Evolutionary conservation across 768 basidiomycete species (phyloP), one percentile per base, ranked within the genome.

Genomic region (Lactarius quietus): DNA sequence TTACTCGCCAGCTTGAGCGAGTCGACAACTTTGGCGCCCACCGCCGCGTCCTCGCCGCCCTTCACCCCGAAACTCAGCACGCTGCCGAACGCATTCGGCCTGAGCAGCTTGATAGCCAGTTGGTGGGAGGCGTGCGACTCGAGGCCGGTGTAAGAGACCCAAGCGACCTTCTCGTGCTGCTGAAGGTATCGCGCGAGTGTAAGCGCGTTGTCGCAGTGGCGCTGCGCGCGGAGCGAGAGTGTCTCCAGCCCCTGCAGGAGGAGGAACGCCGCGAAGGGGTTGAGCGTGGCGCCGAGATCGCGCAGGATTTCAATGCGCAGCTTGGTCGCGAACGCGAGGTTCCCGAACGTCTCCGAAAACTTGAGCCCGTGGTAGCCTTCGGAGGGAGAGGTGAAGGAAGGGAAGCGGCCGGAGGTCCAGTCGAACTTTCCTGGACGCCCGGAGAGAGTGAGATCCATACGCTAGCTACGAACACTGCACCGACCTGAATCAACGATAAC

Each of bases 71-170:
- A 93, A 75, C 82, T 89, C 57, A 94, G 75, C 69, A 94, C 82
- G 28, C 90, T 91, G 8, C 91, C 89, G 65, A 79, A 93, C 2
- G 78, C 75, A 62, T 82, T 80, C n/a, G 73, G 73, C 6, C 86
- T 79, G 58, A 92, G 76, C 38, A 86, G 76, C 64, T 81, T 78
- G 70, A 81, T 79, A 10, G 90, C 91, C 10, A 81, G 72, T 55
- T 75, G 75, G 74, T 94, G 80, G 39, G 85, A 86, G 1, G 78
- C 73, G 73, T 95, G 93, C 2, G 72, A 75, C 57, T 76, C 72
- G 1, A 93, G 81, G 9, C 93, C 93, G 53, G 87, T 82, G 72
- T 93, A 95, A 0, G 86, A 87, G 86, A 93, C 88, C 91, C 89
- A 94, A 1, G 83, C 75, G 43, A 94, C 82, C 43, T 82, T 80